A percentile compares a stretch with the other conserved stretches of the same genome.
Conservation (phyloP, 768 basidiomycete genomes). For the Hericium erinaceus region DNA sequence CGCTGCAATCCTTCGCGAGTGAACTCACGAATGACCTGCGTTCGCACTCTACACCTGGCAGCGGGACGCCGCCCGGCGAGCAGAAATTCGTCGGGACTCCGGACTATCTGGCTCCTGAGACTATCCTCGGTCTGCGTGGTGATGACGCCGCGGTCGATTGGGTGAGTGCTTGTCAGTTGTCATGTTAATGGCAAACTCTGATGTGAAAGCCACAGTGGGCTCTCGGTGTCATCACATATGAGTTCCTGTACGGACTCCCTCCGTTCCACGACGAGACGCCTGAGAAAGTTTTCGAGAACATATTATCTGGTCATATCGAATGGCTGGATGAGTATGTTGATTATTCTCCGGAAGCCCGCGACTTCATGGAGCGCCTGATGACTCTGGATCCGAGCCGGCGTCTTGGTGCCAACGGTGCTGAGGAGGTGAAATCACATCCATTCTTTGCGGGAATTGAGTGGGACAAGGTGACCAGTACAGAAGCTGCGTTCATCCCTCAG, state of each 20-base stretch:
- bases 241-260: slow-evolving; percentile 93
- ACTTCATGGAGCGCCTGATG: slow-evolving; percentile 86
- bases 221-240: slow-evolving; percentile 94
- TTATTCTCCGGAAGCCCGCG: slow-evolving; percentile 73
- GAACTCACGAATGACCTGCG: slow-evolving; percentile 78
- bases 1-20: slow-evolving; percentile 77
- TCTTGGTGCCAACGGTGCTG: slow-evolving; percentile 78
- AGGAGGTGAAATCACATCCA: slow-evolving; percentile 88
- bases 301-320: slow-evolving; percentile 85
- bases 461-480: slow-evolving; percentile 79
- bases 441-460: slow-evolving; percentile 90
- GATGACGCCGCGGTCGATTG: slow-evolving; percentile 97
- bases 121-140: slow-evolving; percentile 87
- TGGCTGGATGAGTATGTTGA: slow-evolving; percentile 96
- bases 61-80: slow-evolving; percentile 65
- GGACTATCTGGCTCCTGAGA: slow-evolving; percentile 94
- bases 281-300: slow-evolving; percentile 97
- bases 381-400: slow-evolving; percentile 70
- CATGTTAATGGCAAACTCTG: neutral
- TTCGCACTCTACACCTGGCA: slow-evolving; percentile 59
- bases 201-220: slow-evolving; percentile 65
- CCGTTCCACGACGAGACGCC: slow-evolving; percentile 98
- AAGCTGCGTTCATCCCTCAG: slow-evolving; percentile 93
- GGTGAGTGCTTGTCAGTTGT: slow-evolving; percentile 41
- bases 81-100: slow-evolving; percentile 97